Percentiles rank a stretch among this genome's conserved stretches.
Conservation (phyloP, 2,329 filamentous ascomycete genomes). For the Cladosporium halotolerans region DNA sequence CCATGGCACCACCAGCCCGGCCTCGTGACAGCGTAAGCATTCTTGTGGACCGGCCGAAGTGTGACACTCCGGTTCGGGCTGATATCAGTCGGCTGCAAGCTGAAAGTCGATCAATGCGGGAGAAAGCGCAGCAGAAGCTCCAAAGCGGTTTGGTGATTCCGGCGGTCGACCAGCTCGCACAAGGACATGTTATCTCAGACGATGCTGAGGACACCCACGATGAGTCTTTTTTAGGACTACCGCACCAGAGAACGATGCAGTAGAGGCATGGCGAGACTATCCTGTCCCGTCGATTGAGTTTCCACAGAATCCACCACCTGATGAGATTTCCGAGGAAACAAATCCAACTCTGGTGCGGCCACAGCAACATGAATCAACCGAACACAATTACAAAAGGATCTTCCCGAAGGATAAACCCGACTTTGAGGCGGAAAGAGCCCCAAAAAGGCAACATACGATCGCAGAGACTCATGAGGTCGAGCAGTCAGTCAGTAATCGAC, state of each 20-base stretch:
- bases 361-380: neutral
- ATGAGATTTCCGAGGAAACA: neutral
- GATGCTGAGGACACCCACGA: neutral
- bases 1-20: neutral
- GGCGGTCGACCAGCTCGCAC: neutral
- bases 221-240: conserved; percentile 8
- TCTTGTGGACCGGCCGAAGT: neutral
- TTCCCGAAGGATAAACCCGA: no score
- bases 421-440: neutral
- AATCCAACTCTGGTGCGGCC: neutral
- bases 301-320: neutral
- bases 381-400: no score
- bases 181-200: no score
- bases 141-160: neutral
- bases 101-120: neutral
- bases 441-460: neutral
- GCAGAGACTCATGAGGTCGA: neutral
- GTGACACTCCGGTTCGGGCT: neutral
- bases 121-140: neutral
- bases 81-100: neutral
- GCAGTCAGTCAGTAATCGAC: no score
- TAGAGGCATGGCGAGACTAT: neutral
- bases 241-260: conserved; percentile 2
- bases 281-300: conserved; percentile 6
- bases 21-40: neutral